Conservation (phyloP, 2,329 filamentous ascomycete genomes). For the Aureobasidium lini region DNA sequence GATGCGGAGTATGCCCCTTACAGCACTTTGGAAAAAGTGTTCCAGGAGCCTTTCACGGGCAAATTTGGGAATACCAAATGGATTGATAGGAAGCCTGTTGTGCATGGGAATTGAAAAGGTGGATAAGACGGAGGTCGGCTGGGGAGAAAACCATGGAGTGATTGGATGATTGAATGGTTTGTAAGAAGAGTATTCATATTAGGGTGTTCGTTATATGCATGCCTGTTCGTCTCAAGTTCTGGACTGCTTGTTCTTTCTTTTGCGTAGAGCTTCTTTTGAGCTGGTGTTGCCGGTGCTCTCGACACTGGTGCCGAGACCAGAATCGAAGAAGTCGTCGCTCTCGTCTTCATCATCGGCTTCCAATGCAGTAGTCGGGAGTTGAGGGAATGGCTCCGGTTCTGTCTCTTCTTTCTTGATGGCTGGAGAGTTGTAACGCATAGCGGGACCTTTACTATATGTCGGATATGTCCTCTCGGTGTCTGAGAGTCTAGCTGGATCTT, state of each 20-base stretch:
- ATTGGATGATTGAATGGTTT: too few relatives aligned
- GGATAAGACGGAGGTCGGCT: too few relatives aligned
- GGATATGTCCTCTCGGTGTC: constrained; percentile 44
- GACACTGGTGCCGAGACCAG: constrained; percentile 42
- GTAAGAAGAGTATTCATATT: too few relatives aligned
- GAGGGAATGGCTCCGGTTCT: constrained; percentile 14
- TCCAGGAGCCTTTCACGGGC: constrained; percentile 37
- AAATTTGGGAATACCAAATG: constrained; percentile 40
- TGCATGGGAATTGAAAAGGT: neutral
- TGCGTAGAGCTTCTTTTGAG: constrained; percentile 4
- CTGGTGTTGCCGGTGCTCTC: constrained; percentile 29
- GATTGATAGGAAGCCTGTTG: constrained; percentile 35
- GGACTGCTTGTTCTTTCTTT: neutral
- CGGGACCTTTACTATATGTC: constrained; percentile 36
- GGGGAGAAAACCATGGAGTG: too few relatives aligned
- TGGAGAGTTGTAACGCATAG: constrained; percentile 27
- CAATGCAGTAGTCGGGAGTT: constrained; percentile 18
- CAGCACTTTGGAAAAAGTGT: constrained; percentile 37
- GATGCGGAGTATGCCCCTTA: constrained; percentile 32
- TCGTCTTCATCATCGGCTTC: constrained; percentile 38
- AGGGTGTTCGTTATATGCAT: neutral
- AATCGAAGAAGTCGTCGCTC: constrained; percentile 39
- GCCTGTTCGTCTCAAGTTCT: neutral
- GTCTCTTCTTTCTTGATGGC: constrained; percentile 24
- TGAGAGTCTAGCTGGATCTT: constrained; percentile 27